Evolutionary conservation across 169 alveolate species (phyloP).

Genomic region (Plasmodium fragile): DNA sequence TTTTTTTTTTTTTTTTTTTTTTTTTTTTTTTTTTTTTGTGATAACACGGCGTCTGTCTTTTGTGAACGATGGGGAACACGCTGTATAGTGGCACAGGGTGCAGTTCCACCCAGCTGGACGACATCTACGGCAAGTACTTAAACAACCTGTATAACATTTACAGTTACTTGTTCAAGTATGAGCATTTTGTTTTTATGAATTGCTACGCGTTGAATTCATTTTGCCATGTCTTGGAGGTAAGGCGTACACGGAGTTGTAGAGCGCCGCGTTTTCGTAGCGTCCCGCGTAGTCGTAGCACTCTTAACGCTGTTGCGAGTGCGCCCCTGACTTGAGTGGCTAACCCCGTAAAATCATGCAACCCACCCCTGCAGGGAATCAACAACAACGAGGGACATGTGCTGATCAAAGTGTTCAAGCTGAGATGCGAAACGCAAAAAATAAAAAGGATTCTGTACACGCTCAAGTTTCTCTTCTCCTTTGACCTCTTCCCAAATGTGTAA

Average conservation of each 20-base stretch:
- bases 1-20: background rate
- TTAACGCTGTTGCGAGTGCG: background rate
- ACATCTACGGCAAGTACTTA: slow-evolving; percentile 32
- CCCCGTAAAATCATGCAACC: background rate
- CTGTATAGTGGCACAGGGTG: slow-evolving; percentile 49
- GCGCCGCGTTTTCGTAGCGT: too few relatives aligned
- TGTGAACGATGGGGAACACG: slow-evolving; percentile 46
- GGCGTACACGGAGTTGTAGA: too few relatives aligned
- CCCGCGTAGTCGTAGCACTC: background rate
- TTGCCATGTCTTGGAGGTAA: slow-evolving; percentile 59
- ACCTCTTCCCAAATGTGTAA: slow-evolving; percentile 72
- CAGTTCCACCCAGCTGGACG: slow-evolving; percentile 52
- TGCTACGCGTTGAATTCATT: slow-evolving; percentile 37
- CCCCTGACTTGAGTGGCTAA: background rate
- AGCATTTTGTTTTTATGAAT: slow-evolving; percentile 56
- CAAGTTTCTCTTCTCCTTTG: slow-evolving; percentile 64
- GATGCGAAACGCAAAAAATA: slow-evolving; percentile 51
- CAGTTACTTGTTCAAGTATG: slow-evolving; percentile 53
- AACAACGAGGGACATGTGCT: slow-evolving; percentile 68
- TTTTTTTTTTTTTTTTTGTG: background rate
- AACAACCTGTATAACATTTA: slow-evolving; percentile 54
- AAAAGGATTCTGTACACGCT: slow-evolving; percentile 64
- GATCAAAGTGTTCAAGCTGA: slow-evolving; percentile 46
- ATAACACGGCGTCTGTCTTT: background rate
- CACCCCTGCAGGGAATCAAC: slow-evolving; percentile 50